Base-by-base conservation (phyloP, 163 green algal species). In the Chlamydomonas reinhardtii region DNA sequence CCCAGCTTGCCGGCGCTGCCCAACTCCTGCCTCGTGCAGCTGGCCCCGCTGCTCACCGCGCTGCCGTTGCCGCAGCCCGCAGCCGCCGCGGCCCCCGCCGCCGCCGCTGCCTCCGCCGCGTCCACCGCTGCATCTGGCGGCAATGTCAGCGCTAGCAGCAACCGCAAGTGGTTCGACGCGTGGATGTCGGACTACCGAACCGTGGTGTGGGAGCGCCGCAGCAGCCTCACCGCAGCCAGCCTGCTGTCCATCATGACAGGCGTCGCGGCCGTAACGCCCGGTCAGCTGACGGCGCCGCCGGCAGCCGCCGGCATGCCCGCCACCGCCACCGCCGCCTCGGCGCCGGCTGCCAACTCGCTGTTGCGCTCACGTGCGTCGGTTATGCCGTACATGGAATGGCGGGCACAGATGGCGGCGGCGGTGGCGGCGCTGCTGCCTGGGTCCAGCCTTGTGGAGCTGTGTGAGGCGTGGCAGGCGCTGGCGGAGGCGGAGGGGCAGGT, bases 401-500 rank as follows among this genome's bases (percentile, higher is more conserved):
- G 69, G 8, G 34, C 0, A 8, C 27, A 35, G 27, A 80, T 86
- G 80, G 54, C 73, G 25, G 34, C 65, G 11, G 80, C 80, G 71
- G 80, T 73, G 56, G 70, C 24, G 29, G 54, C 54, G 34, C 70
- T 56, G 70, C 70, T 86, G 80, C 70, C 69, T 14, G 54, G 48
- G 16, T 29, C 56, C 3, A n/a, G 27, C 19, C 35, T 86, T 34
- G 19, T 32, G 56, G 80, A 29, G 80, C 69, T 86, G 69, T 80
- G 80, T 12, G 80, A 86, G 54, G 70, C 70, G 16, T 86, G 80
- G 80, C 70, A 73, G 70, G 80, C 64, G 80, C 80, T 86, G 69
- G 80, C 80, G 56, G 80, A 68, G 16, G 73, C 73, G 73, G 43
- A 71, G 22, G 43, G 31, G 65, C 32, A 64, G 64, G 64, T 43